phyloP scores from a whole-genome alignment of 257 asterid species.

The Leptodermis oblonga region DNA sequence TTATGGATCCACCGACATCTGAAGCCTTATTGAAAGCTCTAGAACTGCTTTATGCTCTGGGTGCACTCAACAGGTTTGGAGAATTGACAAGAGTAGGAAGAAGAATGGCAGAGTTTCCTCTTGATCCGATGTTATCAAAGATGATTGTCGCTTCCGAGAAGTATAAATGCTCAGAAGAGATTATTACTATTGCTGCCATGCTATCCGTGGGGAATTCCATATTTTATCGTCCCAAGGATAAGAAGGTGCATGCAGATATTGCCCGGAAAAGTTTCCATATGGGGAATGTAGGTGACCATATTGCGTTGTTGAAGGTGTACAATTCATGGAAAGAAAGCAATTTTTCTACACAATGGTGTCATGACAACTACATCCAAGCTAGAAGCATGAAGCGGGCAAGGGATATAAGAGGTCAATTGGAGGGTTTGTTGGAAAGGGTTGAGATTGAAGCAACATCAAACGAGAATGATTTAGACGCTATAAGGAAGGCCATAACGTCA shows the following conservation, averaged over 20 bases:
- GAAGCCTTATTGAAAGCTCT: slow-evolving; percentile 88
- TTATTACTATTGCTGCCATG: slow-evolving; percentile 90
- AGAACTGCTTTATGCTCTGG: slow-evolving; percentile 77
- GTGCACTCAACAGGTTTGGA: slow-evolving; percentile 84
- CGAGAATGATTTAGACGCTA: slow-evolving; percentile 49
- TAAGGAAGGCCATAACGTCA: slow-evolving; percentile 66
- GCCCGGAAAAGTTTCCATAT: slow-evolving; percentile 75
- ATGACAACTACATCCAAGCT: slow-evolving; percentile 73
- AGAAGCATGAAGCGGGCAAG: slow-evolving; percentile 85
- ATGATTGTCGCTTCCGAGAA: slow-evolving; percentile 91
- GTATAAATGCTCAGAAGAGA: slow-evolving; percentile 73
- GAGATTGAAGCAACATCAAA: slow-evolving; percentile 66
- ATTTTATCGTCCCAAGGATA: slow-evolving; percentile 89
- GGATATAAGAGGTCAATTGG: slow-evolving; percentile 69
- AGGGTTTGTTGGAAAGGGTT: slow-evolving; percentile 80
- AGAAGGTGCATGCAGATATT: slow-evolving; percentile 83
- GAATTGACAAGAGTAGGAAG: slow-evolving; percentile 82
- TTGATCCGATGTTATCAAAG: slow-evolving; percentile 91
- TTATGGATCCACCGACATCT: slow-evolving; percentile 96
- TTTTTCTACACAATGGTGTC: slow-evolving; percentile 92
- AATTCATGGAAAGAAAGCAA: slow-evolving; percentile 82
- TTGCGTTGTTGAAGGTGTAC: slow-evolving; percentile 76
- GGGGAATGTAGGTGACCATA: slow-evolving; percentile 93
- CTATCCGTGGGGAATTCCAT: slow-evolving; percentile 85
- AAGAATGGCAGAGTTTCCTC: slow-evolving; percentile 96